Evolutionary conservation across 305 asterid genomes (phyloP).

Genomic region (Petunia hybrid): DNA sequence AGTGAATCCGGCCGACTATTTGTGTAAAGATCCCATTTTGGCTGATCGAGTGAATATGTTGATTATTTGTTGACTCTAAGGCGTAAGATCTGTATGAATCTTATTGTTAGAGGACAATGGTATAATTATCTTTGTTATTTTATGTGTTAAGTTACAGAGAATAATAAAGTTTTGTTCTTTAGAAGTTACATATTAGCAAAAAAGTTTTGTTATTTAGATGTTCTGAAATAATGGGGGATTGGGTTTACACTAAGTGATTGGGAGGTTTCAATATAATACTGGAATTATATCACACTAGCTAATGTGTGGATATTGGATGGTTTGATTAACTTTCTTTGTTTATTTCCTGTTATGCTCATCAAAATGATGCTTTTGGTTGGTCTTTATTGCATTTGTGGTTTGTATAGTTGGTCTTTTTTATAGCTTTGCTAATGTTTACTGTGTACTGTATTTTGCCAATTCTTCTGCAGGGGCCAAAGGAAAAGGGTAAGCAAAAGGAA

Average conservation of each 20-base stretch:
- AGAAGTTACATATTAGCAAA: neutral
- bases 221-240: neutral
- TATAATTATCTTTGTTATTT: neutral
- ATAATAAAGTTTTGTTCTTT: slow-evolving; percentile 3
- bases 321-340: slow-evolving; percentile 1
- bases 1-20: no score
- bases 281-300: neutral
- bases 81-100: neutral
- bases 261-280: neutral
- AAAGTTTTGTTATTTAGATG: neutral
- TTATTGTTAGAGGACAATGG: neutral
- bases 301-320: neutral
- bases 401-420: slow-evolving; percentile 14
- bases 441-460: slow-evolving; percentile 25
- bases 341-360: slow-evolving; percentile 1
- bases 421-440: slow-evolving; percentile 6
- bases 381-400: slow-evolving; percentile 13
- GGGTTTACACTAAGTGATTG: neutral
- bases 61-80: neutral
- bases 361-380: slow-evolving; percentile 10
- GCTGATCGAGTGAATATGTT: neutral
- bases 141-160: neutral
- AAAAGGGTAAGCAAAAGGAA: slow-evolving; percentile 41
- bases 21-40: neutral
- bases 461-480: slow-evolving; percentile 45